Conservation (phyloP, 2,329 filamentous ascomycete species). For the Colletotrichum sp. region DNA sequence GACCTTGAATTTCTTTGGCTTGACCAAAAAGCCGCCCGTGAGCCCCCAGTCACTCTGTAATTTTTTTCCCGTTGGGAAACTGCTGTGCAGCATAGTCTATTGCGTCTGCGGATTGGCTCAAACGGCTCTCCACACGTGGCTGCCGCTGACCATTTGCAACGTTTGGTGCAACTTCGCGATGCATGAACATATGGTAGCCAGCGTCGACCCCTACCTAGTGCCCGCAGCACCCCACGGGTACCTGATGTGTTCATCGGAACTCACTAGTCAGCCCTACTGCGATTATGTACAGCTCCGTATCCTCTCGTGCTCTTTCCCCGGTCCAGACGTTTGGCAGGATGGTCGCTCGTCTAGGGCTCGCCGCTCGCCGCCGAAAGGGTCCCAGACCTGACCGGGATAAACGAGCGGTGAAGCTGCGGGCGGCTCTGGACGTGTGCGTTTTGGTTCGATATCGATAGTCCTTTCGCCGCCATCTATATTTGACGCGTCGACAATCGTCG, state of each 20-base stretch:
- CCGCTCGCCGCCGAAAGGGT: not conserved
- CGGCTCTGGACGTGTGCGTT: not conserved
- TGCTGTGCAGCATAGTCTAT: not conserved
- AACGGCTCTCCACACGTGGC: slow-evolving; percentile 8
- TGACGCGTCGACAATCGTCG: not conserved
- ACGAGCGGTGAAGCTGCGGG: slow-evolving; percentile 6
- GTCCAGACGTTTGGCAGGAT: not conserved
- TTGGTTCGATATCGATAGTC: not conserved
- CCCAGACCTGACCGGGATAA: not conserved
- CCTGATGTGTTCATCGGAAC: slow-evolving; percentile 14
- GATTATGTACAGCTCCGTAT: slow-evolving; percentile 20
- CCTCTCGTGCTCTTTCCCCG: not conserved
- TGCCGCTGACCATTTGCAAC: not conserved
- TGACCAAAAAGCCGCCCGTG: not conserved
- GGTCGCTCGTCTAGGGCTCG: not conserved
- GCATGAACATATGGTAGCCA: not conserved
- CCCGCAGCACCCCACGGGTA: slow-evolving; percentile 16
- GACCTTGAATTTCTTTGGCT: not conserved
- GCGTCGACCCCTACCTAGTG: not conserved
- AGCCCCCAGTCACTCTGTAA: not conserved
- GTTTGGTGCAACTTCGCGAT: slow-evolving; percentile 14
- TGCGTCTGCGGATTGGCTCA: not conserved
- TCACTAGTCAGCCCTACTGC: slow-evolving; percentile 18
- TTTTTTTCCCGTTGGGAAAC: not conserved
- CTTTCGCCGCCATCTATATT: not conserved